Conservation (phyloP, 306 rosid genomes). For the Corylus avellana region DNA sequence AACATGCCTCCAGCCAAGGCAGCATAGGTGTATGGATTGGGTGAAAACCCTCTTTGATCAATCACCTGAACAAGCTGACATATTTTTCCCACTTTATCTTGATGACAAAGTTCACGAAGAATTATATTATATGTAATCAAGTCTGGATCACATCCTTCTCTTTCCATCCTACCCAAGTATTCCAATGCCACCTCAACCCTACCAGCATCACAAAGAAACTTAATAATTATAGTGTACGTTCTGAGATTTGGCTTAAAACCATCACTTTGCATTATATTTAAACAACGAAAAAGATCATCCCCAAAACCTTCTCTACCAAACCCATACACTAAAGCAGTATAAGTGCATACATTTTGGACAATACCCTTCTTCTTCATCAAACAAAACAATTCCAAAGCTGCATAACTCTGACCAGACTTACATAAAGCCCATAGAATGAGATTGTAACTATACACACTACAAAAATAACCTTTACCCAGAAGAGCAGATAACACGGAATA, state of each 20-base stretch:
- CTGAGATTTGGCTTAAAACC: constrained; percentile 42
- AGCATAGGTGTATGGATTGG: constrained; percentile 43
- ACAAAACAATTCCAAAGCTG: constrained; percentile 40
- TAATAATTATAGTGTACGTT: constrained; percentile 48
- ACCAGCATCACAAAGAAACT: constrained; percentile 44
- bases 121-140: constrained; percentile 44
- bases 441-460: constrained; percentile 34
- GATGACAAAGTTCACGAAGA: constrained; percentile 49
- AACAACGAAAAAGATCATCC: constrained; percentile 30
- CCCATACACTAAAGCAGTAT: constrained; percentile 49
- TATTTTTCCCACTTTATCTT: constrained; percentile 33
- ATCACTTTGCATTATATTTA: constrained; percentile 41
- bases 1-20: constrained; percentile 48
- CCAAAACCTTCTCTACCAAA: constrained; percentile 45
- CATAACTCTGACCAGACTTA: constrained; percentile 32
- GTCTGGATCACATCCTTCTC: constrained; percentile 48
- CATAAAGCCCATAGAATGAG: constrained; percentile 47
- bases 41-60: constrained; percentile 40
- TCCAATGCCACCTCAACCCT: constrained; percentile 41
- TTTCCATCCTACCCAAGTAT: constrained; percentile 35
- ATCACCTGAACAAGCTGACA: constrained; percentile 27
- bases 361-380: constrained; percentile 47
- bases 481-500: constrained; percentile 24
- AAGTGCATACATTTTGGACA: constrained; percentile 37
- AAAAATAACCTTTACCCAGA: constrained; percentile 19